Percentiles rank a stretch among this genome's conserved stretches.
phyloP scores from a whole-genome alignment of 2,329 filamentous ascomycete genomes.

The Sporothrix mexicana region DNA sequence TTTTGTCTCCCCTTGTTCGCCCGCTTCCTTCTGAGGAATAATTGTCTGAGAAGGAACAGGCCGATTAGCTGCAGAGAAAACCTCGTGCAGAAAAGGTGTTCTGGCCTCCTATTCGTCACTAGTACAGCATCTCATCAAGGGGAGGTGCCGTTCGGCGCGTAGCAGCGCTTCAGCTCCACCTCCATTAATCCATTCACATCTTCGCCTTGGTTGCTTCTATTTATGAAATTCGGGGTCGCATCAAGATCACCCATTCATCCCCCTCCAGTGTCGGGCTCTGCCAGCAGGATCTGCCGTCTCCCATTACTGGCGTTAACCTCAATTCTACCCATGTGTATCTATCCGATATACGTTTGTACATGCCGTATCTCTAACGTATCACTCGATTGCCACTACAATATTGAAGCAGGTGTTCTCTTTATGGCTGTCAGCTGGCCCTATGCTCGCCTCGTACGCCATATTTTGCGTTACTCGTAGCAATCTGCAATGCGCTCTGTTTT shows the following conservation, averaged over 20 bases:
- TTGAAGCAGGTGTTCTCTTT: background rate
- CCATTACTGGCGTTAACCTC: background rate
- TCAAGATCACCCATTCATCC: too few relatives aligned
- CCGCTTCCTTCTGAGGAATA: too few relatives aligned
- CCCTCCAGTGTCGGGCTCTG: background rate
- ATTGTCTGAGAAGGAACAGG: background rate
- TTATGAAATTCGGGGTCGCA: background rate
- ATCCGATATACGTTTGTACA: background rate
- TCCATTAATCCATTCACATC: background rate
- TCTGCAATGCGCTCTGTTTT: too few relatives aligned
- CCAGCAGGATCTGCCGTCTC: background rate
- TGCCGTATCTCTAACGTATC: background rate
- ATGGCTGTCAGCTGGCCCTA: too few relatives aligned
- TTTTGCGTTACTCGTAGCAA: too few relatives aligned
- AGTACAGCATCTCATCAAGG: slow-evolving; percentile 16
- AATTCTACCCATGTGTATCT: background rate
- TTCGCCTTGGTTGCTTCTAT: slow-evolving; percentile 12
- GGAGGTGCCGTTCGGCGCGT: slow-evolving; percentile 28
- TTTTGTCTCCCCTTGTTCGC: too few relatives aligned
- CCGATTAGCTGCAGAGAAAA: slow-evolving; percentile 19
- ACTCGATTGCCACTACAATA: background rate
- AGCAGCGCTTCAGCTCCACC: slow-evolving; percentile 8
- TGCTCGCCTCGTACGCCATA: too few relatives aligned
- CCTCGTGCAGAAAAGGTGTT: background rate
- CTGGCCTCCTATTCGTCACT: slow-evolving; percentile 31